Conservation (phyloP, 2,329 filamentous ascomycete genomes). For the Corynespora cassiicola region DNA sequence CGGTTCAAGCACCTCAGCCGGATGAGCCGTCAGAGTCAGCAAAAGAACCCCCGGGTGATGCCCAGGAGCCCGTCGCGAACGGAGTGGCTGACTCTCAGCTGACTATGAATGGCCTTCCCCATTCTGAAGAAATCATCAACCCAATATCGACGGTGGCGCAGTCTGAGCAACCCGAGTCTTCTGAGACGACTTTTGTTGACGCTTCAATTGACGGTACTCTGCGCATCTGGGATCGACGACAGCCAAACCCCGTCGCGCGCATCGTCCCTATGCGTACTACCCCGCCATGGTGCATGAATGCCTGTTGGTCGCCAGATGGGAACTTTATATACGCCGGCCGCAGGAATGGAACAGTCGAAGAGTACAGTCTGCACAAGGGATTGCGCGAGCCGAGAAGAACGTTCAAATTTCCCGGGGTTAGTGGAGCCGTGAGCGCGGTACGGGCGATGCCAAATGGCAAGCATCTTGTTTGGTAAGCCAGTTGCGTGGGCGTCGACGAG, state of each 20-base stretch:
- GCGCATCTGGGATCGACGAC: constrained; percentile 90
- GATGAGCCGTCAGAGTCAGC: constrained; percentile 20
- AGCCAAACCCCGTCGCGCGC: constrained; percentile 76
- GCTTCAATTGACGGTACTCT: constrained; percentile 87
- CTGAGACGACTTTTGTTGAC: constrained; percentile 83
- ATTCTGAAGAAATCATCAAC: constrained; percentile 53
- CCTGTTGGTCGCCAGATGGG: constrained; percentile 94
- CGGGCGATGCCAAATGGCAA: constrained; percentile 90
- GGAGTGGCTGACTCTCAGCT: constrained; percentile 25
- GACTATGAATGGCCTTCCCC: constrained; percentile 57
- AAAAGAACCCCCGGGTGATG: constrained; percentile 24
- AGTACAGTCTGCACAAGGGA: constrained; percentile 85
- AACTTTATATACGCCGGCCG: constrained; percentile 94
- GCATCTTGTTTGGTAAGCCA: constrained; percentile 82
- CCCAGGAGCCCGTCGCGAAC: constrained; percentile 23
- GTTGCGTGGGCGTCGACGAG: too few relatives aligned
- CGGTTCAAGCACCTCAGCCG: constrained; percentile 48
- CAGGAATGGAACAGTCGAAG: constrained; percentile 91
- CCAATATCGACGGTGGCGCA: constrained; percentile 28
- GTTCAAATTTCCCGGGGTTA: constrained; percentile 88
- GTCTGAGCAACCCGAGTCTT: constrained; percentile 57
- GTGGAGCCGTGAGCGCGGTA: constrained; percentile 87
- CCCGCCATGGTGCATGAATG: constrained; percentile 97
- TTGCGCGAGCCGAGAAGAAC: constrained; percentile 77
- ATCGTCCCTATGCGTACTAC: constrained; percentile 77